These are phyloP conservation scores for Trichothecium roseum DNA, from an alignment of 2,329 filamentous ascomycete genomes.

Conservation along the genomic window DNA sequence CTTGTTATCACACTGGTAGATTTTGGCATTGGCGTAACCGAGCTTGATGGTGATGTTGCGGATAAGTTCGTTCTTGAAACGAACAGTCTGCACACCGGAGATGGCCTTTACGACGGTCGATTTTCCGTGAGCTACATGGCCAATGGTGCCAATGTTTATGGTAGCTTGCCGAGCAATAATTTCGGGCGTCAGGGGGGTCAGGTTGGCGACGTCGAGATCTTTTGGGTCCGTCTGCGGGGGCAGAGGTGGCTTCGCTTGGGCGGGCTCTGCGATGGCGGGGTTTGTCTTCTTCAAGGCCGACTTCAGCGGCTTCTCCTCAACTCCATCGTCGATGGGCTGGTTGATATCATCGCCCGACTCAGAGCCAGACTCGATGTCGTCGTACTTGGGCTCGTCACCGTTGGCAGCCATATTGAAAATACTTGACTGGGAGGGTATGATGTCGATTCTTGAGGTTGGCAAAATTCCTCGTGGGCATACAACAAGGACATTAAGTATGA, in stretches of 20 bases:
- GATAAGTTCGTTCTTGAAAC: slow-evolving; percentile 99
- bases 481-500: slow-evolving; percentile 15
- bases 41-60: slow-evolving; percentile 99
- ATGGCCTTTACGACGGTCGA: slow-evolving; percentile 99
- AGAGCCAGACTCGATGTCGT: slow-evolving; percentile 66
- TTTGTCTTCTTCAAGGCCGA: slow-evolving; percentile 72
- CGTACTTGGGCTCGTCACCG: slow-evolving; percentile 49
- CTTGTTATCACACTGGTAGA: slow-evolving; percentile 94
- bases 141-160: slow-evolving; percentile 98
- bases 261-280: slow-evolving; percentile 44
- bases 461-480: slow-evolving; percentile 31
- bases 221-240: slow-evolving; percentile 91
- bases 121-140: slow-evolving; percentile 97
- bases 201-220: slow-evolving; percentile 68
- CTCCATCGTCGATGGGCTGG: slow-evolving; percentile 44
- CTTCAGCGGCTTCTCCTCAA: slow-evolving; percentile 61
- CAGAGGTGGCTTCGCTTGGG: slow-evolving; percentile 40
- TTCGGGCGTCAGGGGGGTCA: slow-evolving; percentile 84
- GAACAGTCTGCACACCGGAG: slow-evolving; percentile 94
- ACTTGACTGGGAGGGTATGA: slow-evolving; percentile 6
- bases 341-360: slow-evolving; percentile 56
- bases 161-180: slow-evolving; percentile 97
- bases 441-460: slow-evolving; percentile 22
- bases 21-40: slow-evolving; percentile 97
- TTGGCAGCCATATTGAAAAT: slow-evolving; percentile 38